Evolutionary conservation across 2,329 filamentous ascomycete genomes (phyloP), one percentile per base, ranked within the genome.

Genomic region (Chaetomium strumarium): DNA sequence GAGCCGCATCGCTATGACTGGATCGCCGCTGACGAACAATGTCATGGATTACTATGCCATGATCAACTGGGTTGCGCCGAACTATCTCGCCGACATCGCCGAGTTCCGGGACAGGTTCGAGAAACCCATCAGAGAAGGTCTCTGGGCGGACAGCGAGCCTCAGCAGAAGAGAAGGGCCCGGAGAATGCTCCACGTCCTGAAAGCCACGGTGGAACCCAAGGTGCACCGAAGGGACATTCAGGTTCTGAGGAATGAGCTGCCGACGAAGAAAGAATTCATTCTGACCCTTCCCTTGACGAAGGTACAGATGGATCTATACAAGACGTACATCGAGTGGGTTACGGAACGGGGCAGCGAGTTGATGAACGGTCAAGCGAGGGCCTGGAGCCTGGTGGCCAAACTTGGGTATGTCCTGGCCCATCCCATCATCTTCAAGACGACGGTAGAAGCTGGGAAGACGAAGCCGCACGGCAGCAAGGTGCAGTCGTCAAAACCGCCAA

Each of bases 31-130:
- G 47, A 84, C 88, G 5, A 96, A 96, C 64, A 87, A 89, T 47
- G 81, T 96, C 0, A 73, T 79, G 29, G 91, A 96, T 62, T 95
- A 95, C 63, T 90, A 85, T 63, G 73, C 83, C n/a, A 88, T 95
- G 81, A 85, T 96, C 53, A 80, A 91, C 57, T 96, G 90, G 89
- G 83, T 93, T 46, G 84, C 88, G 1, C 87, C 88, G 0, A 81
- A 81, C 20, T 96, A 88, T 64, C 75, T 96, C 2, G 90, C 89
- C 0, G 75, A 79, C 3, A 68, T 76, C 10, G 62, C 68, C 0
- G 85, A 91, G 62, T 96, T 96, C 66, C 77, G 75, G 17, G 66
- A 74, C 0, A 78, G 83, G n/a, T 96, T 86, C 64, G 78, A 82
- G 5, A 76, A 75, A 3, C 88, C 88, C 0, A 96, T 96, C 57